Evolutionary conservation across 2,329 filamentous ascomycete species (phyloP), one percentile per base, ranked within the genome.

Genomic region (Zopfia rhizophila): DNA sequence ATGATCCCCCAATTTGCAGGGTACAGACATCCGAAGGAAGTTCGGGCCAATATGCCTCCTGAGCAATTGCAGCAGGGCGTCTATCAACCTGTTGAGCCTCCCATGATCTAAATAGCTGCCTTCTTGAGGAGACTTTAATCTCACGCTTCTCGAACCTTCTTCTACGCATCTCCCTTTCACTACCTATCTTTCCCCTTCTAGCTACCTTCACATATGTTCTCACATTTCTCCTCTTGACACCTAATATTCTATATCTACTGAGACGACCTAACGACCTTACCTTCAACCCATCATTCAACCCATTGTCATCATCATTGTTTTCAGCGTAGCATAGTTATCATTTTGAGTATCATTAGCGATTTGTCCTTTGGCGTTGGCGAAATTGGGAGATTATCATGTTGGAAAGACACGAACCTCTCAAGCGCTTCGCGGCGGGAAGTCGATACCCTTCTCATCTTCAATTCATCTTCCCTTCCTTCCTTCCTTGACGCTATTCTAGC

Each of bases 1-100:
- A 58, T 12, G 55, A 69, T 54, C 48, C 48, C 16, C 47, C 61
- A 55, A 37, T 60, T 62, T 31, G 19, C 24, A 6, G 60, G 58
- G n/a, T 73, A 73, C 46, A 61, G 72, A 27, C 66, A 77, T 33
- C 75, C 75, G 6, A 77, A 72, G 55, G 77, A 78, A 55, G 60
- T 79, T 13, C 62, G 76, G 16, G 77, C 77, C 29, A 80, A 80
- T 32, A 78, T 80, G 75, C 76, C 77, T 18, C 70, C 73, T 0
- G 65, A 69, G 11, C 63, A 61, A 5, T 27, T 75, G 19, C 70
- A 73, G 44, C 52, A 64, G 31, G 72, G 70, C 4, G 72, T 72
- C 8, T 40, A 40, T 14, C 55, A 63, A 38, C 56, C 55, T 5
- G 61, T 61, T 35, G 60, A 65, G 28, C 63, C 67, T 3, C 65